These are phyloP conservation scores for Cruciata laevipes DNA, from an alignment of 257 asterid species.

Conservation along the genomic window DNA sequence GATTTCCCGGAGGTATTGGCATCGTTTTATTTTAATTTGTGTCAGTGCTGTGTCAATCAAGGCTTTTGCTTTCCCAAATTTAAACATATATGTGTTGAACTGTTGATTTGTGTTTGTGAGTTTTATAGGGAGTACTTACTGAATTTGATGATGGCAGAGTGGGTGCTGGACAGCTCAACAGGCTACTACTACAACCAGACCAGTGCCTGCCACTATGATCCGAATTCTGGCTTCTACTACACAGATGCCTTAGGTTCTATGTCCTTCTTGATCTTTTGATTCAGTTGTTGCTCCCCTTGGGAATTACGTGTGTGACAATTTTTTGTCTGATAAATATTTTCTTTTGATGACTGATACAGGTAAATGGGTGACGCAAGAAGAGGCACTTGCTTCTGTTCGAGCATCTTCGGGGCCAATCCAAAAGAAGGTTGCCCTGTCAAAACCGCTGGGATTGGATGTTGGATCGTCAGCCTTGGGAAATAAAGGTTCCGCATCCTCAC, in stretches of 20 bases:
- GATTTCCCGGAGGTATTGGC: slow-evolving; percentile 63
- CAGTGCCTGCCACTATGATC: slow-evolving; percentile 64
- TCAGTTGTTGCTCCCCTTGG: slow-evolving; percentile 1
- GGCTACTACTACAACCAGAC: slow-evolving; percentile 71
- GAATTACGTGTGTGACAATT: no score
- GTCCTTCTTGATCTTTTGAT: slow-evolving; percentile 2
- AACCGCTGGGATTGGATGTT: slow-evolving; percentile 31
- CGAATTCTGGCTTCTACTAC: slow-evolving; percentile 94
- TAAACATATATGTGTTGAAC: background rate
- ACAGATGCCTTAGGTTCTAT: slow-evolving; percentile 73
- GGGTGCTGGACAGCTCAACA: slow-evolving; percentile 74
- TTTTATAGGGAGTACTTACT: slow-evolving; percentile 1
- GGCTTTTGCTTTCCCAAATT: slow-evolving; percentile 5
- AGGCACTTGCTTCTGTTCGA: slow-evolving; percentile 59
- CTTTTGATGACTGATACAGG: slow-evolving; percentile 35
- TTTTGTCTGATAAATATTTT: slow-evolving; percentile 5
- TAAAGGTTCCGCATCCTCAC: slow-evolving; percentile 37
- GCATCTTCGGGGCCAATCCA: slow-evolving; percentile 39
- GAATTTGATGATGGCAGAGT: slow-evolving; percentile 41
- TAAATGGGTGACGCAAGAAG: slow-evolving; percentile 85
- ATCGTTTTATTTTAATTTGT: background rate
- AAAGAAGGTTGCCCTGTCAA: slow-evolving; percentile 41
- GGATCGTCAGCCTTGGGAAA: slow-evolving; percentile 27
- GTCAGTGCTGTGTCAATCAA: background rate
- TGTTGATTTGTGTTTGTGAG: slow-evolving; percentile 8